Percentiles rank a stretch among this genome's conserved stretches.
These are phyloP conservation scores for Albifimbria verrucaria DNA, from an alignment of 2,329 filamentous ascomycete genomes.

Conservation along the genomic window DNA sequence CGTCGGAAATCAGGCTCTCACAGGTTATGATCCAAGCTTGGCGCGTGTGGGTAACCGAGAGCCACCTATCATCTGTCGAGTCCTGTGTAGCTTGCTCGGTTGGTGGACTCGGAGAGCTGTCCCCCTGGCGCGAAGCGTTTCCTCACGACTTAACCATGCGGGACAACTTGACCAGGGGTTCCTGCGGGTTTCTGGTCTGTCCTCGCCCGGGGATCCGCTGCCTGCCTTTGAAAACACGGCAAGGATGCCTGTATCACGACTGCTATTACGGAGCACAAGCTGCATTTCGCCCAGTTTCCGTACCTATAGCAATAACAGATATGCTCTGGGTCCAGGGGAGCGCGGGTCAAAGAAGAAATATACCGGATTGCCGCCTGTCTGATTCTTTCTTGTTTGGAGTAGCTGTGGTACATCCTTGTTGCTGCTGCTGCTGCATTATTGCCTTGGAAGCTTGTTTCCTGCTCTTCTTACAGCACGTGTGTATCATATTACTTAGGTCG, in stretches of 20 bases:
- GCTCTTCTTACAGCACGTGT: too few species aligned
- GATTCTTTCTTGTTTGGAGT: too few species aligned
- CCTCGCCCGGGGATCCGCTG: background rate
- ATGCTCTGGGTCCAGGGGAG: background rate
- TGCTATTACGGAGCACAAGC: background rate
- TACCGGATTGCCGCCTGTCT: too few species aligned
- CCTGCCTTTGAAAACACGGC: background rate
- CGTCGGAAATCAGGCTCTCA: background rate
- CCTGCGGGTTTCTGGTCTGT: background rate
- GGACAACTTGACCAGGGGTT: background rate
- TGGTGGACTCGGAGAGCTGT: background rate
- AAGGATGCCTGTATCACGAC: background rate
- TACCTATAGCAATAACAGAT: background rate
- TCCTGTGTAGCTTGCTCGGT: too few species aligned
- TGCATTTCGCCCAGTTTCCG: background rate
- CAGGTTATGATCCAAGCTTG: background rate
- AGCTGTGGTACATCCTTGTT: too few species aligned
- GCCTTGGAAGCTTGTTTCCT: too few species aligned
- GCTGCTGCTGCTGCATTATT: too few species aligned
- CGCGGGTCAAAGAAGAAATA: background rate
- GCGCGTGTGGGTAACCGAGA: background rate
- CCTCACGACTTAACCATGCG: background rate
- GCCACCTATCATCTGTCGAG: background rate
- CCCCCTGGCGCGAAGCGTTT: background rate
- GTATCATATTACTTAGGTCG: too few species aligned